Evolutionary conservation across 345 rosid genomes (phyloP).

Genomic region (Ceriops decandra): DNA sequence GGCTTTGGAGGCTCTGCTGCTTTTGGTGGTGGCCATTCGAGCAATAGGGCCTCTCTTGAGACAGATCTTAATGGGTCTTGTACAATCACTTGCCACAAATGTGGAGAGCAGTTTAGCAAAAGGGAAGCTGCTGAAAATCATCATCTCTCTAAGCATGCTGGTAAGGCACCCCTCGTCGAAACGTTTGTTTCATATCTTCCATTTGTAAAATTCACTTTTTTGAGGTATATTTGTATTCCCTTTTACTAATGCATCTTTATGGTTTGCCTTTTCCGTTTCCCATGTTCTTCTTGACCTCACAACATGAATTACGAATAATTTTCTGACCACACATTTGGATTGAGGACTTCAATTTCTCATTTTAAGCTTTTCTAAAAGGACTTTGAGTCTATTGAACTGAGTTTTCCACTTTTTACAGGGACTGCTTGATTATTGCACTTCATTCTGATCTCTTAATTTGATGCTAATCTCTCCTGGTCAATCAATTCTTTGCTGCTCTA

Average conservation of each 20-base stretch:
- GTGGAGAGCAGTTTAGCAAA: constrained; percentile 89
- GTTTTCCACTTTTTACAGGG: not conserved
- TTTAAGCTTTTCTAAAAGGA: constrained; percentile 3
- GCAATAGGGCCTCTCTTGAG: constrained; percentile 57
- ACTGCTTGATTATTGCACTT: not conserved
- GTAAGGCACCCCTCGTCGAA: constrained; percentile 30
- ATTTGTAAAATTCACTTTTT: not conserved
- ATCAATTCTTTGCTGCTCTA: not conserved
- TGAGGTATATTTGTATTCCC: not conserved
- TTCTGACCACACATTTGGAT: constrained; percentile 16
- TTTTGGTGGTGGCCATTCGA: constrained; percentile 36
- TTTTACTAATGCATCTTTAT: not conserved
- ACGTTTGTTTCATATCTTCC: not conserved
- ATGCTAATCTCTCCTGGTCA: not conserved
- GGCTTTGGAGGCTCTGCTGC: constrained; percentile 33
- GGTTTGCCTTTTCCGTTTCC: constrained; percentile 16
- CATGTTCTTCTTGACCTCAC: constrained; percentile 17
- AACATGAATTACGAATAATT: constrained; percentile 1
- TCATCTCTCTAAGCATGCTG: constrained; percentile 97
- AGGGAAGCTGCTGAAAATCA: constrained; percentile 96
- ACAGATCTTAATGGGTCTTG: constrained; percentile 52
- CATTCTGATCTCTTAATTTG: not conserved
- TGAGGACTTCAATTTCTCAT: constrained; percentile 2
- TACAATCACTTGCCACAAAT: constrained; percentile 82
- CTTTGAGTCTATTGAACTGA: not conserved